A percentile compares a stretch with the other conserved stretches of the same genome.
Conservation (phyloP, 2,329 filamentous ascomycete species). For the Aspergillus piperis region DNA sequence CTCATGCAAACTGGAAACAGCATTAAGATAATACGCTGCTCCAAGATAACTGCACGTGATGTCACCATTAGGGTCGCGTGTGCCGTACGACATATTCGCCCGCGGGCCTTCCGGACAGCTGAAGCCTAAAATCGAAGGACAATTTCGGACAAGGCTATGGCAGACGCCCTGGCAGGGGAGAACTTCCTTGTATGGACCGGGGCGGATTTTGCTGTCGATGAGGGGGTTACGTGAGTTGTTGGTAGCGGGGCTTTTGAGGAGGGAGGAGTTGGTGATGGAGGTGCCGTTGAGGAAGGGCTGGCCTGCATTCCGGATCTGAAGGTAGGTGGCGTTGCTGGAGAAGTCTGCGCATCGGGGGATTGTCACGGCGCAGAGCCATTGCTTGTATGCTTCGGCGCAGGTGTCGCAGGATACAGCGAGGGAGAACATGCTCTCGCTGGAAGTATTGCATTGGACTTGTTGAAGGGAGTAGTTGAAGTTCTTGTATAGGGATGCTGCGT, state of each 20-base stretch:
- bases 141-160: constrained; percentile 80
- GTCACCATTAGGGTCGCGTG: constrained; percentile 36
- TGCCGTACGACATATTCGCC: constrained; percentile 55
- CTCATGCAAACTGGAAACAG: background rate
- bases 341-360: constrained; percentile 93
- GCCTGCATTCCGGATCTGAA: constrained; percentile 71
- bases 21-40: constrained; percentile 54
- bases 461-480: constrained; percentile 81
- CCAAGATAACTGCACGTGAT: constrained; percentile 65
- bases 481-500: constrained; percentile 67
- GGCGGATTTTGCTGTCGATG: constrained; percentile 71
- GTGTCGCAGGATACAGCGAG: constrained; percentile 73
- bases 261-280: constrained; percentile 43
- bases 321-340: constrained; percentile 55
- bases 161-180: constrained; percentile 87
- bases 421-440: constrained; percentile 73
- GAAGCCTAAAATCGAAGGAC: constrained; percentile 75
- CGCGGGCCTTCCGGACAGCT: constrained; percentile 64
- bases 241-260: constrained; percentile 42
- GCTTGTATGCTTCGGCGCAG: constrained; percentile 80
- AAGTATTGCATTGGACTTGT: constrained; percentile 82
- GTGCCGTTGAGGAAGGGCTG: constrained; percentile 72
- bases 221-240: constrained; percentile 67
- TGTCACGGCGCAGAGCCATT: constrained; percentile 90
- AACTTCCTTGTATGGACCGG: constrained; percentile 92